Evolutionary conservation across 2,329 filamentous ascomycete species (phyloP), one percentile per base, ranked within the genome.

Genomic region (Macroventuria anomochaeta): DNA sequence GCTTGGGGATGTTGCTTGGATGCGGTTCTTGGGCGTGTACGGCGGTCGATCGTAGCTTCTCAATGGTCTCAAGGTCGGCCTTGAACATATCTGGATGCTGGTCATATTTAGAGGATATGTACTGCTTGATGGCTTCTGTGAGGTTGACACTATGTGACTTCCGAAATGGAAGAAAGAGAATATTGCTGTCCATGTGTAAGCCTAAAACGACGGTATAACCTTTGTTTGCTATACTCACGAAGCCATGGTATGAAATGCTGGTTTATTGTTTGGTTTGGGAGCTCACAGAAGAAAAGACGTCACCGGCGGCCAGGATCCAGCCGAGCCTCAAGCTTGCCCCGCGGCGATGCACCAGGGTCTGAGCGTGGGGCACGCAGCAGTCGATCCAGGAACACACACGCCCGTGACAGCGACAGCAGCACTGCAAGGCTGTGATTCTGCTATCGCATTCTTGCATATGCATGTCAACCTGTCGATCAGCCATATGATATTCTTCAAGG

Each of bases 51-150:
- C 95, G 88, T 53, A 97, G 79, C 41, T 85, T 81, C 71, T 97
- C 92, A 68, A 99, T 92, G 61, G 89, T 84, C 70, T 93, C 87
- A 53, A 96, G 85, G 78, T 99, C 95, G 60, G 90, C 84, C 59
- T 86, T 85, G 76, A 99, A 99, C 88, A 96, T 96, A 75, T 97
- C 92, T 28, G 95, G 93, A 72, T 96, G 93, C 74, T 99, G 95
- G 76, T 97, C 93, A 88, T 97, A 97, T 82, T 97, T 97, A 75
- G 86, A 88, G 57, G 92, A 96, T 70, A 99, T 97, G 79, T 99
- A 97, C 73, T 95, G 88, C 61, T 90, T 91, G 73, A 99, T 92
- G 42, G 92, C 89, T 57, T 85, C 82, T 49, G 90, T 89, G 57
- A 97, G 83, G 54, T 88, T 89, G 33, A 96, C 81, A 52, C 88